Evolutionary conservation across 345 rosid species (phyloP).

Genomic region (Camelina sativa): DNA sequence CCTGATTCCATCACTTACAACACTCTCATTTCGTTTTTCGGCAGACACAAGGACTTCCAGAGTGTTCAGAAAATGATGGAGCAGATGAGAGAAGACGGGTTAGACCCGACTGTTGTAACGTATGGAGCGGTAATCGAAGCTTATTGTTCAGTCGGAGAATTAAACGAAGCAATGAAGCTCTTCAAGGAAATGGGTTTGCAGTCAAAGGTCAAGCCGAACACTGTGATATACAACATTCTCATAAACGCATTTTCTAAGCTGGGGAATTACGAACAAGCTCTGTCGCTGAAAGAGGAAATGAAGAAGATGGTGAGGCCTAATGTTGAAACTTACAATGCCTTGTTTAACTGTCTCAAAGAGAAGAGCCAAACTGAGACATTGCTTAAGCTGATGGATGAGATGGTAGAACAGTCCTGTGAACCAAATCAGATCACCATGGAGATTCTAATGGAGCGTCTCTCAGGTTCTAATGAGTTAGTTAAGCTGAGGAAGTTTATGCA

Average conservation of each 20-base stretch:
- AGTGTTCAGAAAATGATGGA: slow-evolving; percentile 52
- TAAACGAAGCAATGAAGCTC: slow-evolving; percentile 69
- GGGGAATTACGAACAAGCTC: slow-evolving; percentile 50
- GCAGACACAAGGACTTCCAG: slow-evolving; percentile 51
- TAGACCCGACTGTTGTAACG: slow-evolving; percentile 61
- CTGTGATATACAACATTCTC: slow-evolving; percentile 71
- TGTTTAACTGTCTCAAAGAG: slow-evolving; percentile 66
- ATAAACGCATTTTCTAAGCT: slow-evolving; percentile 62
- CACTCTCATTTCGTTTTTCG: slow-evolving; percentile 56
- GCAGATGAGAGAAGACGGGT: slow-evolving; percentile 58
- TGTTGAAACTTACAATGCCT: slow-evolving; percentile 67
- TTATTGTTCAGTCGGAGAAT: slow-evolving; percentile 55
- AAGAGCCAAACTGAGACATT: slow-evolving; percentile 54
- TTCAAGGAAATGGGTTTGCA: slow-evolving; percentile 53
- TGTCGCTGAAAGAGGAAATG: slow-evolving; percentile 70
- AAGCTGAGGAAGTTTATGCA: slow-evolving; percentile 55
- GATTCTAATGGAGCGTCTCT: slow-evolving; percentile 73
- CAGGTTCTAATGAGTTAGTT: slow-evolving; percentile 59
- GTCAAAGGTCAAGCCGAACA: slow-evolving; percentile 63
- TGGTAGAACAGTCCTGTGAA: slow-evolving; percentile 63
- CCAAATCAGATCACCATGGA: slow-evolving; percentile 76
- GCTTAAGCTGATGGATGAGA: slow-evolving; percentile 66
- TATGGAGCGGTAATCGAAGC: slow-evolving; percentile 69
- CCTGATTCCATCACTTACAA: slow-evolving; percentile 70
- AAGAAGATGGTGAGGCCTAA: slow-evolving; percentile 62